These are phyloP conservation scores for Porogramme epimiltina DNA, from an alignment of 1,284 basidiomycete species.

Conservation along the genomic window DNA sequence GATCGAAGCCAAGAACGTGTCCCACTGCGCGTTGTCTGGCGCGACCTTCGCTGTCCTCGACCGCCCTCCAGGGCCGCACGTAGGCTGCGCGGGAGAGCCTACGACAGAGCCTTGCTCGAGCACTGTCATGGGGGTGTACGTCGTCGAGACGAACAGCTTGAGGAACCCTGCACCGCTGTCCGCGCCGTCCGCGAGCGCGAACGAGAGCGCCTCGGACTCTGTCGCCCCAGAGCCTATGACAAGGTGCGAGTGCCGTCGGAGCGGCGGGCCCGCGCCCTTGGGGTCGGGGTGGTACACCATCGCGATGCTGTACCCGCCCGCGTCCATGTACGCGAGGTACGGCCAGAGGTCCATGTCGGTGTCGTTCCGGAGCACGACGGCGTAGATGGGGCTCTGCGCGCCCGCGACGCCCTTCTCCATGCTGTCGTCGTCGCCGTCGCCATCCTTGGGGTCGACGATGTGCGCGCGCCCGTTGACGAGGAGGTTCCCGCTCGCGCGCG, in stretches of 20 bases:
- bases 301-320: slow-evolving; percentile 44
- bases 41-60: not conserved
- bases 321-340: slow-evolving; percentile 49
- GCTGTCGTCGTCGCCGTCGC: not conserved
- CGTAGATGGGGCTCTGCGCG: slow-evolving; percentile 34
- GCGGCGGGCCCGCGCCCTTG: slow-evolving; percentile 33
- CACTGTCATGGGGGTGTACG: slow-evolving; percentile 42
- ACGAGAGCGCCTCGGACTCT: slow-evolving; percentile 36
- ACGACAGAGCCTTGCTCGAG: slow-evolving; percentile 38
- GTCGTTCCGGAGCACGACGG: slow-evolving; percentile 41
- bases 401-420: not conserved
- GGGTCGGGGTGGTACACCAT: slow-evolving; percentile 42
- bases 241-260: slow-evolving; percentile 35
- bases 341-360: slow-evolving; percentile 47
- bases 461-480: slow-evolving; percentile 40
- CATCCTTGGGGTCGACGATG: slow-evolving; percentile 28
- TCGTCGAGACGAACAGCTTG: slow-evolving; percentile 48
- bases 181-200: slow-evolving; percentile 30
- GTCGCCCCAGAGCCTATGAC: slow-evolving; percentile 36
- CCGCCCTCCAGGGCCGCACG: not conserved
- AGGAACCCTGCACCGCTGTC: slow-evolving; percentile 42
- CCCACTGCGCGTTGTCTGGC: slow-evolving; percentile 4
- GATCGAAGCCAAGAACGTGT: slow-evolving; percentile 4
- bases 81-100: not conserved
- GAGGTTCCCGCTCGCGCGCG: slow-evolving; percentile 38